phyloP scores from a whole-genome alignment of 345 rosid genomes.

The Adansonia digitata region DNA sequence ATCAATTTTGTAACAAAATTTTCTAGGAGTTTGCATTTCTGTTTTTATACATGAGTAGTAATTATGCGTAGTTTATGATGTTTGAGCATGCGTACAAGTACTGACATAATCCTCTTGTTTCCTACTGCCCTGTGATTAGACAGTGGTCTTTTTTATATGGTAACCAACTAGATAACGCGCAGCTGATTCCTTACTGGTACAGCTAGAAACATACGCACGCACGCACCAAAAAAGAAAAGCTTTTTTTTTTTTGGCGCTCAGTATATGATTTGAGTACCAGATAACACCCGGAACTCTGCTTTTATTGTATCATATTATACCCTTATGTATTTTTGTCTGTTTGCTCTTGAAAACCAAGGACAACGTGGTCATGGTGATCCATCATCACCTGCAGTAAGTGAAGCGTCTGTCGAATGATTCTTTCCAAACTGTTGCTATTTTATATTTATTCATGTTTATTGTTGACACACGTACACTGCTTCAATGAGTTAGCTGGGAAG shows the following conservation, averaged over 20 bases:
- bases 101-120: not conserved
- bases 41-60: not conserved
- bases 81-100: not conserved
- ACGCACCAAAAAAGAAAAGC: not conserved
- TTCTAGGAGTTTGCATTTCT: not conserved
- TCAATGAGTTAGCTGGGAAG: not conserved
- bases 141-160: not conserved
- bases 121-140: not conserved
- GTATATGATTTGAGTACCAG: not conserved
- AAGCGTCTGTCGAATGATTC: conserved; percentile 3
- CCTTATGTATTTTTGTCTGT: not conserved
- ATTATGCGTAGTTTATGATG: not conserved
- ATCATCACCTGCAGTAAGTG: conserved; percentile 51
- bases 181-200: not conserved
- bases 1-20: not conserved
- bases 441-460: not conserved
- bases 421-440: not conserved
- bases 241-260: not conserved
- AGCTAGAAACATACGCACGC: conserved; percentile 4
- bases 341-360: conserved; percentile 28
- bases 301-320: not conserved
- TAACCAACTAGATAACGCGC: not conserved
- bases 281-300: not conserved
- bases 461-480: not conserved
- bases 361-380: conserved; percentile 41